Evolutionary conservation across 306 rosid genomes (phyloP).

Genomic region (Herpetospermum pedunculosum): DNA sequence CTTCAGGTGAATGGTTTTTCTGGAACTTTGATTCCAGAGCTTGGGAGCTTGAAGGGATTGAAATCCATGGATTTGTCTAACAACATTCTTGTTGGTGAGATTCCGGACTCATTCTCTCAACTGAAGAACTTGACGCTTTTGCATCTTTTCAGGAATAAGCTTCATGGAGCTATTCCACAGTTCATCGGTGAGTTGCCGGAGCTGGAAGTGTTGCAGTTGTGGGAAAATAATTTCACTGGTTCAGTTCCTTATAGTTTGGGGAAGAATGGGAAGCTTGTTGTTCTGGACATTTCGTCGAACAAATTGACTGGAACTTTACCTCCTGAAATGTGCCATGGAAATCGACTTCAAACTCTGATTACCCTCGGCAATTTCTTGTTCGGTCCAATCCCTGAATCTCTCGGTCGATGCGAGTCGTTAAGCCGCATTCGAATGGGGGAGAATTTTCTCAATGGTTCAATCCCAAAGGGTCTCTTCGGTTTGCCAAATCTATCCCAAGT

Average conservation of each 20-base stretch:
- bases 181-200: constrained; percentile 62
- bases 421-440: constrained; percentile 83
- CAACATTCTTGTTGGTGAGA: constrained; percentile 59
- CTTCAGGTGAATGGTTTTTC: constrained; percentile 81
- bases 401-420: constrained; percentile 55
- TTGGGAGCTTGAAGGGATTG: constrained; percentile 54
- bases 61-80: constrained; percentile 93
- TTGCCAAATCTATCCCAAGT: constrained; percentile 68
- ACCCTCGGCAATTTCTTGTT: constrained; percentile 61
- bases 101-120: constrained; percentile 48
- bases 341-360: constrained; percentile 60
- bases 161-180: constrained; percentile 86
- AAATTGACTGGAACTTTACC: constrained; percentile 78
- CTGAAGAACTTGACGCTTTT: constrained; percentile 66
- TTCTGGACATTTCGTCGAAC: constrained; percentile 72
- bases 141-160: constrained; percentile 74
- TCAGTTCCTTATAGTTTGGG: constrained; percentile 70
- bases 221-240: constrained; percentile 96
- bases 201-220: constrained; percentile 71
- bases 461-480: constrained; percentile 69
- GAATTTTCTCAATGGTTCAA: constrained; percentile 76
- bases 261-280: constrained; percentile 55
- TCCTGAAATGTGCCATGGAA: constrained; percentile 61
- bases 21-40: constrained; percentile 57
- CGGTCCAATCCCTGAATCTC: constrained; percentile 82